phyloP scores from a whole-genome alignment of 345 rosid species.

The Aurinia saxatilis region DNA sequence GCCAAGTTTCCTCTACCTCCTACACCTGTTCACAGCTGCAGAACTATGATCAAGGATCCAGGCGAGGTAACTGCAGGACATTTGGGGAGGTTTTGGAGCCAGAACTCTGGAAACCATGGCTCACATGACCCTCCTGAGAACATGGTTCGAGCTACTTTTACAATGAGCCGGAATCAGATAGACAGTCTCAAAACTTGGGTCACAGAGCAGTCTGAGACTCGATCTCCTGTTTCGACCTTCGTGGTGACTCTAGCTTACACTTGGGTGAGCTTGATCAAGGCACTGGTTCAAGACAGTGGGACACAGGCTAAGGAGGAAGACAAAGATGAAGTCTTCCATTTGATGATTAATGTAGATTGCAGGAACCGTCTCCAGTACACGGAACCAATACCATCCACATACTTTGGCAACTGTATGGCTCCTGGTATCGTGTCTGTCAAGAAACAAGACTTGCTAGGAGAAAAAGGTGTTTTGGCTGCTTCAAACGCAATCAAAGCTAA shows the following conservation, averaged over 20 bases:
- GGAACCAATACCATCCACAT: conserved; percentile 27
- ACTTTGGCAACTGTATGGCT: conserved; percentile 44
- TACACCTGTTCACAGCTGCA: conserved; percentile 15
- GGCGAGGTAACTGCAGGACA: conserved; percentile 16
- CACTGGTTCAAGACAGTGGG: neutral
- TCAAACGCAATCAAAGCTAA: conserved; percentile 20
- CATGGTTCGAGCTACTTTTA: conserved; percentile 33
- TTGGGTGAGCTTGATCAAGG: conserved; percentile 32
- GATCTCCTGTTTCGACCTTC: conserved; percentile 22
- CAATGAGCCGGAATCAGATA: conserved; percentile 17
- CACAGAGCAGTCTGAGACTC: neutral
- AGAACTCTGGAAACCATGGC: neutral
- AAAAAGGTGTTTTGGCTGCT: conserved; percentile 22
- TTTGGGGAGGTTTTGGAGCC: conserved; percentile 21
- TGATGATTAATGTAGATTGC: conserved; percentile 28
- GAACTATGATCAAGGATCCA: conserved; percentile 31
- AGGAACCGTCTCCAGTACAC: conserved; percentile 21
- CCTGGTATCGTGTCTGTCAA: conserved; percentile 16
- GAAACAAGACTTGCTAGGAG: conserved; percentile 25
- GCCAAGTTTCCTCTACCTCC: neutral
- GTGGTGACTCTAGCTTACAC: conserved; percentile 29
- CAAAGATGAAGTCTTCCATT: neutral
- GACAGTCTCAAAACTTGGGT: conserved; percentile 24
- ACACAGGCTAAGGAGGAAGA: neutral
- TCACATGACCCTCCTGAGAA: neutral